Evolutionary conservation across 495 filamentous ascomycete genomes (phyloP).

Genomic region (Podospora didyma): DNA sequence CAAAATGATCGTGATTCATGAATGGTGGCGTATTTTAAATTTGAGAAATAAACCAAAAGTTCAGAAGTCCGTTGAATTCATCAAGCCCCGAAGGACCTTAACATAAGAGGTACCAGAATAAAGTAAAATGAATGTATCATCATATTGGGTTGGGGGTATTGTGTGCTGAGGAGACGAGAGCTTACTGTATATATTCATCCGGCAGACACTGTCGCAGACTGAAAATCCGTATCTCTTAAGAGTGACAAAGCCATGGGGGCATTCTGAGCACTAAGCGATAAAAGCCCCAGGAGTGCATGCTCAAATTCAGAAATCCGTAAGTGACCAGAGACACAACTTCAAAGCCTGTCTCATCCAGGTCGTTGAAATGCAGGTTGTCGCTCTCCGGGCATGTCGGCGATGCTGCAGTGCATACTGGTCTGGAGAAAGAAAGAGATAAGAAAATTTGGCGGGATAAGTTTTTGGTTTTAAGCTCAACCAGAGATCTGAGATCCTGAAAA

Average conservation of each 20-base stretch:
- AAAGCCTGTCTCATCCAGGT: too few species aligned
- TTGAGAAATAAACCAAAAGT: conserved; percentile 13
- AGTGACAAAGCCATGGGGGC: too few species aligned
- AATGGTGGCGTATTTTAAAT: not conserved
- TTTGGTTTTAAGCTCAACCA: not conserved
- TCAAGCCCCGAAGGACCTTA: conserved; percentile 45
- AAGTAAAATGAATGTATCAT: conserved; percentile 46
- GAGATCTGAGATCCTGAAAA: not conserved
- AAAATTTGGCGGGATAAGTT: not conserved
- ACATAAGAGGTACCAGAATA: conserved; percentile 67
- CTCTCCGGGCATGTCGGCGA: not conserved
- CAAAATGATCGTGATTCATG: not conserved
- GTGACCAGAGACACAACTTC: too few species aligned
- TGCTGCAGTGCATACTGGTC: not conserved
- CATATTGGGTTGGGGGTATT: conserved; percentile 27
- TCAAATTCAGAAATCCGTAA: too few species aligned
- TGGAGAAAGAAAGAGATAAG: not conserved
- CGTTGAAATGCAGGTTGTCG: not conserved
- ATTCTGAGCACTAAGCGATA: too few species aligned
- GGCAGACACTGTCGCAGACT: too few species aligned
- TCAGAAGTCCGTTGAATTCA: conserved; percentile 63
- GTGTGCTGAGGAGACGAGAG: not conserved
- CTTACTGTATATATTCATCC: not conserved
- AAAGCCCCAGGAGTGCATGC: too few species aligned
- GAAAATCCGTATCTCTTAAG: too few species aligned